Evolutionary conservation across 2,329 filamentous ascomycete species (phyloP).

Genomic region (Hymenoscyphus fructigenus): DNA sequence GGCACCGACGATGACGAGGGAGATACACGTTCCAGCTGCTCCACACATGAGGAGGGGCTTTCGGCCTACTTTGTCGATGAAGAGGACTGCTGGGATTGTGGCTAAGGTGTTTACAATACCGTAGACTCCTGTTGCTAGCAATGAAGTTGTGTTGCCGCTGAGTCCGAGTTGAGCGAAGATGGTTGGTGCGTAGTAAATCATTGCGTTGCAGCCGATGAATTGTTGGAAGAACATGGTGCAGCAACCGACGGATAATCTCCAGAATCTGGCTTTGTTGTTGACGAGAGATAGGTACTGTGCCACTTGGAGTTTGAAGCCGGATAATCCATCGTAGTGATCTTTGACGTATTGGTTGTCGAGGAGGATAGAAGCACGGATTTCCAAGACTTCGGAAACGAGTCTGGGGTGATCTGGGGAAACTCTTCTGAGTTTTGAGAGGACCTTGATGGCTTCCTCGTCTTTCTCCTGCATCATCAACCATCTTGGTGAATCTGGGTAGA

Average conservation of each 20-base stretch:
- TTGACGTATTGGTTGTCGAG: constrained; percentile 55
- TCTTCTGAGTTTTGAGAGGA: constrained; percentile 51
- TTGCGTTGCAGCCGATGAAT: constrained; percentile 33
- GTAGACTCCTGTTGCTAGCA: constrained; percentile 58
- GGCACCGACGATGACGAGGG: constrained; percentile 55
- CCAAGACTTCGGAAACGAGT: constrained; percentile 55
- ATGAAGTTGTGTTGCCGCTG: constrained; percentile 43
- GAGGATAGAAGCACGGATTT: constrained; percentile 57
- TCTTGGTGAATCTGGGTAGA: constrained; percentile 59
- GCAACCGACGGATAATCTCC: constrained; percentile 25
- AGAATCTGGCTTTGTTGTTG: constrained; percentile 23
- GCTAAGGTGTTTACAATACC: constrained; percentile 54
- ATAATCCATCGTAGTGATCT: constrained; percentile 47
- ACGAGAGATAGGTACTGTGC: constrained; percentile 24
- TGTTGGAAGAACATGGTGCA: constrained; percentile 37
- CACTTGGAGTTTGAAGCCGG: constrained; percentile 21
- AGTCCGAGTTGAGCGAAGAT: constrained; percentile 48
- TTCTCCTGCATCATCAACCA: constrained; percentile 57
- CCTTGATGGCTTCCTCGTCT: constrained; percentile 51
- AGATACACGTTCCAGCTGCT: constrained; percentile 50
- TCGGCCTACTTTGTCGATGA: constrained; percentile 38
- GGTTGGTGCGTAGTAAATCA: constrained; percentile 44
- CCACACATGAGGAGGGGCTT: constrained; percentile 43
- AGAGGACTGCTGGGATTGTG: constrained; percentile 40
- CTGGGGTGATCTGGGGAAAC: constrained; percentile 48